These are phyloP conservation scores for Suillus subluteus DNA, from an alignment of 768 basidiomycete genomes.

Conservation along the genomic window DNA sequence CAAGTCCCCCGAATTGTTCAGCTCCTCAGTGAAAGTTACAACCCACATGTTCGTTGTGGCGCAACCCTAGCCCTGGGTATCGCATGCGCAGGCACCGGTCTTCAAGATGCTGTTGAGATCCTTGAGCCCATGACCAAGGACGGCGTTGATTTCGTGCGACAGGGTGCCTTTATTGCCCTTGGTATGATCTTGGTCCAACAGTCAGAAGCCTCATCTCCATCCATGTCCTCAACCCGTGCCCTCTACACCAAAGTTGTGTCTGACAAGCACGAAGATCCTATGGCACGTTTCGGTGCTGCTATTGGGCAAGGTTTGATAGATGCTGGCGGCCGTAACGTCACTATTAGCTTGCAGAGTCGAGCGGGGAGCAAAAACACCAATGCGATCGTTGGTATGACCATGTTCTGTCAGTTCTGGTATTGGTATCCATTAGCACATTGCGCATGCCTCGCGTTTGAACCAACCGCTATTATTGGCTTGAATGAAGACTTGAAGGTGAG, in stretches of 20 bases:
- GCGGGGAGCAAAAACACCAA: slow-evolving; percentile 92
- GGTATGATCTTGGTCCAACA: slow-evolving; percentile 98
- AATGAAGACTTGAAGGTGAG: slow-evolving; percentile 77
- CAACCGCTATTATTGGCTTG: slow-evolving; percentile 93
- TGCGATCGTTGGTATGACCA: slow-evolving; percentile 95
- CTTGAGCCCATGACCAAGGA: slow-evolving; percentile 99
- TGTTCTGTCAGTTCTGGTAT: slow-evolving; percentile 99
- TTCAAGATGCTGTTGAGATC: slow-evolving; percentile 92
- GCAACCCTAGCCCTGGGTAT: slow-evolving; percentile 96
- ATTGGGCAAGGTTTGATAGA: slow-evolving; percentile 97
- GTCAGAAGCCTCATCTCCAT: slow-evolving; percentile 87
- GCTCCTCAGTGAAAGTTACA: slow-evolving; percentile 96
- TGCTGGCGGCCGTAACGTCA: slow-evolving; percentile 95
- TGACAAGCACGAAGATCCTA: slow-evolving; percentile 98
- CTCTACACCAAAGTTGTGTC: slow-evolving; percentile 87
- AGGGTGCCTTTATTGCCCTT: slow-evolving; percentile 93
- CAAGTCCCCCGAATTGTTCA: slow-evolving; percentile 98
- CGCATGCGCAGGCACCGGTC: slow-evolving; percentile 94
- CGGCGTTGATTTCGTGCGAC: slow-evolving; percentile 96
- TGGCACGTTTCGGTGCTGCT: slow-evolving; percentile 97
- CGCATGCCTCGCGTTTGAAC: slow-evolving; percentile 89
- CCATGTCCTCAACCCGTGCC: slow-evolving; percentile 78
- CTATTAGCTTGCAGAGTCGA: slow-evolving; percentile 90
- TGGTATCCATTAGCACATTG: slow-evolving; percentile 99
- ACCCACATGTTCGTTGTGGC: slow-evolving; percentile 97